Evolutionary conservation across 164 flowering plant genomes (phyloP), one percentile per base, ranked within the genome.

Genomic region (Piper betle): DNA sequence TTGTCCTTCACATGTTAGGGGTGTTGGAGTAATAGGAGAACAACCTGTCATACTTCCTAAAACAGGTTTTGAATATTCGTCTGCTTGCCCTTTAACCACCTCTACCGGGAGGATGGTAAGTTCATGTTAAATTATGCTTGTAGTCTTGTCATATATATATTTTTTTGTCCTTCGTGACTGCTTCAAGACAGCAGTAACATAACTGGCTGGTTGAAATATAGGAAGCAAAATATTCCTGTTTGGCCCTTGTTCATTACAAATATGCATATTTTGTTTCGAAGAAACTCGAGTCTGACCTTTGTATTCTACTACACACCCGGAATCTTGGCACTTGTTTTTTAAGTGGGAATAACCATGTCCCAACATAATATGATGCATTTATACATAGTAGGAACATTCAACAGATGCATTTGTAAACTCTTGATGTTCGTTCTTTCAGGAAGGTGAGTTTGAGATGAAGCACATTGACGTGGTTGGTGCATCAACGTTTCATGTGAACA

Each of bases 371-470:
- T 46, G 11, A 25, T 46, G 50, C 12, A 46, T 15, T 46, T 46
- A 2, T 46, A 46, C 15, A 46, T 15, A 46, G 10, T 12, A 12
- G 10, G 11, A 46, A 8, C 10, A 12, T 46, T 15, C 50, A 46
- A 46, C 3, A 15, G 15, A 46, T 46, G 50, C 10, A 5, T 46
- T 6, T 46, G 10, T 46, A 10, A 2, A 12, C 50, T 46, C 10
- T 15, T 46, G 50, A 2, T 46, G 15, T 46, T 46, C 6, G 50
- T 46, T 17, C 5, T 10, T 65, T 76, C 74, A 91, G 96, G 98
- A 91, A 75, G 96, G 96, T 57, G 96, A 91, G 57, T 88, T 85
- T 71, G 98, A 92, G 82, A 84, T 88, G 94, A 92, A 84, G 77
- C 87, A 88, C 68, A 75, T 87, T 2, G 93, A 88, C 61, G 71